A percentile compares a stretch with the other conserved stretches of the same genome.
Evolutionary conservation across 192 early-diverging fungal species (phyloP).

Genomic region (Backusella australiensis): DNA sequence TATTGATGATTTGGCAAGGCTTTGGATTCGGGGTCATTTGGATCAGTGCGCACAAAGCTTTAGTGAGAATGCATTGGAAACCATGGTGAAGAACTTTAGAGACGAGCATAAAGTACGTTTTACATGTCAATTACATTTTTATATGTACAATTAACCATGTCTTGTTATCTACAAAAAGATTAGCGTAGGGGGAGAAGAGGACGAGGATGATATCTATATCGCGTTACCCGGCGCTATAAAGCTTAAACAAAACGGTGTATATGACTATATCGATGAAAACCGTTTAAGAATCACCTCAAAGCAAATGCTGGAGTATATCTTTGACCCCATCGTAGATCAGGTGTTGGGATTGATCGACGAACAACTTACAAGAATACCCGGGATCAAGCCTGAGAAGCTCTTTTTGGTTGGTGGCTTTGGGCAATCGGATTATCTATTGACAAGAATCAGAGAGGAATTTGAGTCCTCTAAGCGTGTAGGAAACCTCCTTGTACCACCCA

Average conservation of each 20-base stretch:
- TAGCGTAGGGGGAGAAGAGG: slow-evolving; percentile 36
- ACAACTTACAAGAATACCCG: slow-evolving; percentile 28
- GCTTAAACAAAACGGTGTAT: neutral
- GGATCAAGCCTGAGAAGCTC: slow-evolving; percentile 27
- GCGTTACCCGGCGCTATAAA: neutral
- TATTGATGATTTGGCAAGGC: slow-evolving; percentile 40
- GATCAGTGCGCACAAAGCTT: slow-evolving; percentile 9
- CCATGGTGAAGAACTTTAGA: slow-evolving; percentile 41
- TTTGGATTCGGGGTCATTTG: slow-evolving; percentile 37
- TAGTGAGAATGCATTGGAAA: neutral
- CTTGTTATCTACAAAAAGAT: slow-evolving; percentile 20
- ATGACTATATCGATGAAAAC: neutral
- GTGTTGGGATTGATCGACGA: slow-evolving; percentile 37
- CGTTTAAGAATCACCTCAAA: neutral
- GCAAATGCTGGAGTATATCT: neutral
- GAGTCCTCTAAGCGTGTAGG: slow-evolving; percentile 23
- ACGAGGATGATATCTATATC: neutral
- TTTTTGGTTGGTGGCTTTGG: slow-evolving; percentile 51
- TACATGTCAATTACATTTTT: neutral
- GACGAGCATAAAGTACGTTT: slow-evolving; percentile 21
- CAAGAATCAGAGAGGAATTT: slow-evolving; percentile 34
- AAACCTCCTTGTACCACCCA: slow-evolving; percentile 36
- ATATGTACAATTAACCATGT: neutral
- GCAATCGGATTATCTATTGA: slow-evolving; percentile 37
- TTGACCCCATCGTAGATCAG: slow-evolving; percentile 37